Conservation (phyloP, 2,329 filamentous ascomycete genomes). For the Trichoderma sp. region DNA sequence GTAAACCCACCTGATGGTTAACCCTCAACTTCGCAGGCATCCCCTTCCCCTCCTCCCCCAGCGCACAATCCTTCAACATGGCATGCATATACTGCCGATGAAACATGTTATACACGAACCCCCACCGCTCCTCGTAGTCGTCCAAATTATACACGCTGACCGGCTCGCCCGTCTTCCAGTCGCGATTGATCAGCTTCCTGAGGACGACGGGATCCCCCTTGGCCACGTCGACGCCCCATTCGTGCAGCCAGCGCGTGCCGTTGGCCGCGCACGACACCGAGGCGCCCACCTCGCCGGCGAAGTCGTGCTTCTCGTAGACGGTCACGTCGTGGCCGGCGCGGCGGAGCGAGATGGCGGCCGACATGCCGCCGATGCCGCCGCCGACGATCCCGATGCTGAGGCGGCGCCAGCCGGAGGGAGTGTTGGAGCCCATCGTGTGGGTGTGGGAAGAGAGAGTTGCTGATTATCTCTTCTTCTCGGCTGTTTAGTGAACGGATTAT, state of each 20-base stretch:
- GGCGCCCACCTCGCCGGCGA: slow-evolving; percentile 67
- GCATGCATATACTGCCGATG: slow-evolving; percentile 69
- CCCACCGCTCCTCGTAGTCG: slow-evolving; percentile 68
- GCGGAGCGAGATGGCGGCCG: slow-evolving; percentile 50
- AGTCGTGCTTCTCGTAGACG: slow-evolving; percentile 68
- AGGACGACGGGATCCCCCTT: slow-evolving; percentile 68
- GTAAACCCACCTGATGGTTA: slow-evolving; percentile 53
- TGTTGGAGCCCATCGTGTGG: slow-evolving; percentile 35
- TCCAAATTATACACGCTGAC: slow-evolving; percentile 64
- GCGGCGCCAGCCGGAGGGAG: slow-evolving; percentile 45
- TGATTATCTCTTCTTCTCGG: not conserved
- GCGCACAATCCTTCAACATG: slow-evolving; percentile 64
- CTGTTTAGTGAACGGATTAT: too few species aligned
- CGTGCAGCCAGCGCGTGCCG: slow-evolving; percentile 68
- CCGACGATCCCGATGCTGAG: slow-evolving; percentile 51
- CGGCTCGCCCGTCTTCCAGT: slow-evolving; percentile 70
- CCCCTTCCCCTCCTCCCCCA: slow-evolving; percentile 56
- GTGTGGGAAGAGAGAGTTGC: not conserved
- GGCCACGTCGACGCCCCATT: slow-evolving; percentile 66
- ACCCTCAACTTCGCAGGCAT: slow-evolving; percentile 56
- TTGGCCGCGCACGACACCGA: slow-evolving; percentile 71
- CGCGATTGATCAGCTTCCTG: slow-evolving; percentile 66
- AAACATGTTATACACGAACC: slow-evolving; percentile 69
- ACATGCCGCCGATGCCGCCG: slow-evolving; percentile 54
- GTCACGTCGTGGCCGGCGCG: slow-evolving; percentile 54